Conservation (phyloP, 1,139 yeast genomes). For the Suhomyces anneliseae region DNA sequence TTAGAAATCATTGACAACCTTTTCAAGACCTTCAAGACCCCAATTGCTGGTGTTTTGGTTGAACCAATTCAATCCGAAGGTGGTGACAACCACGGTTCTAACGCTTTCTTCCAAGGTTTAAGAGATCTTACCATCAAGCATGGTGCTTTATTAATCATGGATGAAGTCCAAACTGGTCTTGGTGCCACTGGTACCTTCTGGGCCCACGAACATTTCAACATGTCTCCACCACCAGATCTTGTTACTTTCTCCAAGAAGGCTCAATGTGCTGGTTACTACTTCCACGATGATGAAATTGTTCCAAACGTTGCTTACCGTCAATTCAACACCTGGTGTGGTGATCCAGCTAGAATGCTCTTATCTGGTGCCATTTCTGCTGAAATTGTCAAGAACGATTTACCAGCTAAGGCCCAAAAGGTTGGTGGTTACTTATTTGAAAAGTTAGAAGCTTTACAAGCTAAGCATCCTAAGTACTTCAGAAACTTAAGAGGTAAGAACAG, state of each 20-base stretch:
- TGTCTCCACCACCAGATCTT: slow-evolving; percentile 73
- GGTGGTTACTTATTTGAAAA: slow-evolving; percentile 62
- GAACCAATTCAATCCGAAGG: slow-evolving; percentile 89
- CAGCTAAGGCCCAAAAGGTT: slow-evolving; percentile 53
- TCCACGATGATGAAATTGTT: slow-evolving; percentile 65
- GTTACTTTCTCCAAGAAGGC: slow-evolving; percentile 84
- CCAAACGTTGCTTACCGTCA: slow-evolving; percentile 78
- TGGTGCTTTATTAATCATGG: slow-evolving; percentile 70
- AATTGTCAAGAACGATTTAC: slow-evolving; percentile 58
- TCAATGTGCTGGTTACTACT: slow-evolving; percentile 85
- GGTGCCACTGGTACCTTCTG: slow-evolving; percentile 84
- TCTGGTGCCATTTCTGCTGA: slow-evolving; percentile 71
- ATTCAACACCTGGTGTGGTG: slow-evolving; percentile 92
- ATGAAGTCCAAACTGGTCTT: slow-evolving; percentile 86
- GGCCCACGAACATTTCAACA: slow-evolving; percentile 83
- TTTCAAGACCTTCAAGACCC: slow-evolving; percentile 56
- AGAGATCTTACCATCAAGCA: slow-evolving; percentile 68
- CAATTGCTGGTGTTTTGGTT: slow-evolving; percentile 73
- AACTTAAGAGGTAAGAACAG: slow-evolving; percentile 72
- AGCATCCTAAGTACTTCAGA: slow-evolving; percentile 51
- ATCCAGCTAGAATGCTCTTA: slow-evolving; percentile 74
- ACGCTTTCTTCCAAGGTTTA: slow-evolving; percentile 73
- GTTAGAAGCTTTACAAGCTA: slow-evolving; percentile 49
- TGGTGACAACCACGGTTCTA: slow-evolving; percentile 83
- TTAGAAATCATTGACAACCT: slow-evolving; percentile 57